Evolutionary conservation across 768 basidiomycete genomes (phyloP), one percentile per base, ranked within the genome.

Genomic region (Lactarius tabidus): DNA sequence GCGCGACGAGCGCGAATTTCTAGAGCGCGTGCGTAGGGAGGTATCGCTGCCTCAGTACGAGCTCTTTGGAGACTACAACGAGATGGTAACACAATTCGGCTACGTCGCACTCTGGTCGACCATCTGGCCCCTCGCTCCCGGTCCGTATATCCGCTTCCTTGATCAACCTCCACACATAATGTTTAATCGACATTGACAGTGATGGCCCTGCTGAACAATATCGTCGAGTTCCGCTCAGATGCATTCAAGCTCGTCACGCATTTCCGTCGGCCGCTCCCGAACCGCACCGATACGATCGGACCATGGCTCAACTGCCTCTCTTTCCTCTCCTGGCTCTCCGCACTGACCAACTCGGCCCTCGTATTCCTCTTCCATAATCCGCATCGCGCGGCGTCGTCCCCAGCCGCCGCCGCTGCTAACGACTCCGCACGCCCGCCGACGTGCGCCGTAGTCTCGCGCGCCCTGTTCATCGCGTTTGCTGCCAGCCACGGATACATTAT

Each of bases 31-130:
- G 29, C 80, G 93, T 63, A 78, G 78, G 57, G 89, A 98, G 77
- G 87, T 88, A 7, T 83, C 84, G 29, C 79, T 95, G 56, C 91
- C 95, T 0, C 87, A 87, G 43, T 95, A 95, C 71, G 83, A 87
- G 39, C 78, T 90, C 7, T 95, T 93, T 71, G 84, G 80, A 59
- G 96, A 98, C 77, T 99, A 96, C 75, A 87, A 86, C 71, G 97
- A 99, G 78, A 98, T 99, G 95, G 91, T 91, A 18, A 89, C 90
- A 10, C 93, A 95, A 72, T 97, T 96, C 74, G 95, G 96, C 0
- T 95, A 96, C 73, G 86, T 98, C 35, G 86, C 86, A 9, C 79
- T 98, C 26, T 98, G 95, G 93, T 91, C 88, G 54, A 88, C 92
- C 35, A 92, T 95, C 64, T 98, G 95, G 94, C 93, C 95, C 3